These are phyloP conservation scores for Aspergillus caelatus DNA, from an alignment of 2,329 filamentous ascomycete species.

Conservation along the genomic window DNA sequence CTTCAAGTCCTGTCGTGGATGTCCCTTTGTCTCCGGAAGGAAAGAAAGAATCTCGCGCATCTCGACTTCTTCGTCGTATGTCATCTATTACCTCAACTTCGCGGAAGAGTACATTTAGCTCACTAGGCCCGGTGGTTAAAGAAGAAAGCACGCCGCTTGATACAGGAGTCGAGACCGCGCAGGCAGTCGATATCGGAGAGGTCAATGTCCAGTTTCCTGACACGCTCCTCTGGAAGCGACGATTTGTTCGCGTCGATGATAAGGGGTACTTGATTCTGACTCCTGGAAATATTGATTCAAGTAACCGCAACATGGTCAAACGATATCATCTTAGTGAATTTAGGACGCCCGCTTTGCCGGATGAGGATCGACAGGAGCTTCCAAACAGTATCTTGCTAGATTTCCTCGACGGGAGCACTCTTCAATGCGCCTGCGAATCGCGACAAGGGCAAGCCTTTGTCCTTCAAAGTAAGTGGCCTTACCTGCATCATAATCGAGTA, in stretches of 20 bases:
- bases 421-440: conserved; percentile 67
- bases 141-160: conserved; percentile 33
- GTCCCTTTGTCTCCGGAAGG: conserved; percentile 45
- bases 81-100: conserved; percentile 59
- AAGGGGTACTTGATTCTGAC: conserved; percentile 82
- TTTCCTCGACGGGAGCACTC: conserved; percentile 62
- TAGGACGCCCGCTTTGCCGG: conserved; percentile 75
- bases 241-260: conserved; percentile 82
- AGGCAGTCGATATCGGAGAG: conserved; percentile 75
- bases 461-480: conserved; percentile 50
- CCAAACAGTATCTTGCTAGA: conserved; percentile 77
- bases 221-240: conserved; percentile 92
- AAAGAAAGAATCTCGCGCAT: conserved; percentile 60
- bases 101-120: conserved; percentile 50
- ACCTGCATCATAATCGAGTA: not conserved
- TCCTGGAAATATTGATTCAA: conserved; percentile 65
- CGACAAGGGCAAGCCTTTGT: conserved; percentile 55
- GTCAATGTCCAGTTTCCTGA: conserved; percentile 98
- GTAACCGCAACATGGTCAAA: conserved; percentile 66
- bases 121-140: conserved; percentile 40
- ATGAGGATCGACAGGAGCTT: conserved; percentile 89
- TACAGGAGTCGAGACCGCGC: conserved; percentile 33
- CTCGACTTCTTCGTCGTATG: conserved; percentile 68
- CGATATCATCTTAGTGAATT: conserved; percentile 88
- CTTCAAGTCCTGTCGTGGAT: conserved; percentile 36